Percentiles rank a stretch among this genome's conserved stretches.
Conservation (phyloP, 2,329 filamentous ascomycete species). For the Plectosphaerella sp. region DNA sequence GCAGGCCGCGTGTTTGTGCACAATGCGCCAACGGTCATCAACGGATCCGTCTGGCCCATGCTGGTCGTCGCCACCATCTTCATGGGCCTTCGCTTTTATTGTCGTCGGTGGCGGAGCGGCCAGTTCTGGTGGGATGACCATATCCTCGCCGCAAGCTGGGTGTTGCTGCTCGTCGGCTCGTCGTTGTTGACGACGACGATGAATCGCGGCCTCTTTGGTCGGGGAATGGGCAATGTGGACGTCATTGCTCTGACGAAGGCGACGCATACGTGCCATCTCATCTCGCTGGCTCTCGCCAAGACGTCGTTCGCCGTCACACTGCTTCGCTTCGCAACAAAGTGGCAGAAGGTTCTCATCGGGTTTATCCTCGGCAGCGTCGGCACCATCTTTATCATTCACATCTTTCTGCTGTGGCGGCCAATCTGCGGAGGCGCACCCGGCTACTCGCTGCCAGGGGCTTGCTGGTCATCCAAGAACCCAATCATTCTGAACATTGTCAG, state of each 20-base stretch:
- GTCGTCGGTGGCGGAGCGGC: conserved; percentile 17
- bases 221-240: conserved; percentile 1
- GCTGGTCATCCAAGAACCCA: conserved; percentile 10
- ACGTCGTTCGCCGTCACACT: conserved; percentile 32
- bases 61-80: conserved; percentile 3
- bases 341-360: conserved; percentile 19
- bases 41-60: conserved; percentile 4
- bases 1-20: too few relatives aligned
- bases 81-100: conserved; percentile 16
- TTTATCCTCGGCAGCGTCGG: conserved; percentile 17
- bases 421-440: conserved; percentile 18
- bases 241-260: conserved; percentile 12
- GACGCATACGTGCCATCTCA: conserved; percentile 21
- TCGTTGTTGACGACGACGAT: conserved; percentile 6
- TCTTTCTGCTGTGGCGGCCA: conserved; percentile 16
- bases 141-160: conserved; percentile 21
- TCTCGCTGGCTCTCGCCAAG: conserved; percentile 27
- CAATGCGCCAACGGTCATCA: neutral
- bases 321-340: conserved; percentile 20
- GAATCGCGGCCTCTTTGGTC: conserved; percentile 9
- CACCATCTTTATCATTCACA: conserved; percentile 13
- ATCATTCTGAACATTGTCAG: conserved; percentile 10
- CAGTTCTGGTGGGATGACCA: conserved; percentile 26
- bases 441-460: conserved; percentile 13
- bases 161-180: conserved; percentile 15